Percentiles rank a stretch among this genome's conserved stretches.
Conservation (phyloP, 805 yeast species). For the Yamadazyma olivae region DNA sequence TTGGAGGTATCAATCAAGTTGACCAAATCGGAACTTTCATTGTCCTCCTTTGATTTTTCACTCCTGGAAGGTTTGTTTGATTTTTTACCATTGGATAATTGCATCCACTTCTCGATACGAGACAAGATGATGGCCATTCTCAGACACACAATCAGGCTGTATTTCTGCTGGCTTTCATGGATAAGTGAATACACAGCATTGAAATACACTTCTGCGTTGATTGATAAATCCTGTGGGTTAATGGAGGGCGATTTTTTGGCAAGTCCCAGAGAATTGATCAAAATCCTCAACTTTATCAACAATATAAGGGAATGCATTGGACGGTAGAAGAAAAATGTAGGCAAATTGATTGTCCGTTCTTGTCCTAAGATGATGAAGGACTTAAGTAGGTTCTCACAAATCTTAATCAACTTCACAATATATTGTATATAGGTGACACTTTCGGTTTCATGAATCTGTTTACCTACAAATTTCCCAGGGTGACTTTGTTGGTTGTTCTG, state of each 20-base stretch:
- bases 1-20: conserved; percentile 27
- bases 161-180: conserved; percentile 16
- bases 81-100: conserved; percentile 16
- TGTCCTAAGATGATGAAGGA: conserved; percentile 39
- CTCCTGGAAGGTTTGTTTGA: conserved; percentile 6
- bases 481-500: background rate
- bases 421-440: conserved; percentile 33
- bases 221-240: conserved; percentile 15
- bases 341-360: conserved; percentile 37
- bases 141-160: conserved; percentile 20
- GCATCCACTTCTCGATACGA: conserved; percentile 28
- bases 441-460: conserved; percentile 13
- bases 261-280: conserved; percentile 41
- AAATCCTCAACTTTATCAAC: conserved; percentile 43
- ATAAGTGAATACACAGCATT: conserved; percentile 16
- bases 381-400: conserved; percentile 45
- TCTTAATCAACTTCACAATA: conserved; percentile 39
- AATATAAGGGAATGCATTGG: conserved; percentile 53
- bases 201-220: conserved; percentile 20
- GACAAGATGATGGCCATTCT: conserved; percentile 21
- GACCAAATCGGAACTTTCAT: conserved; percentile 18
- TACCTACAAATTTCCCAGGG: no score
- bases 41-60: background rate
- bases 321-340: conserved; percentile 51
- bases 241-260: conserved; percentile 7